Evolutionary conservation across 352 stramenopile genomes (phyloP).

Genomic region (Phytophthora litchii): DNA sequence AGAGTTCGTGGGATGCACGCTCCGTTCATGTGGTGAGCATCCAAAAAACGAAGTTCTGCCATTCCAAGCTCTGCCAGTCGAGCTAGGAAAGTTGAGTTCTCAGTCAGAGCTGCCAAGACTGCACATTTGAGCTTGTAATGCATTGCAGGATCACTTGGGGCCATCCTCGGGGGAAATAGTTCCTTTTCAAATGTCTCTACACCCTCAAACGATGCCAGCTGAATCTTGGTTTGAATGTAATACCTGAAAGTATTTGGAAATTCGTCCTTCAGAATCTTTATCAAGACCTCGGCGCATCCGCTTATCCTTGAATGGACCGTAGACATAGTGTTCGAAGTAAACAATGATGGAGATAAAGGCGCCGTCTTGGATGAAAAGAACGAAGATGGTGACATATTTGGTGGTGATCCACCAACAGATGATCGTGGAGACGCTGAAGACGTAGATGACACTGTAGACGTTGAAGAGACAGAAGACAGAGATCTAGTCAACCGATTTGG

Average conservation of each 20-base stretch:
- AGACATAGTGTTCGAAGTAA: constrained; percentile 43
- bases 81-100: constrained; percentile 50
- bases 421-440: constrained; percentile 43
- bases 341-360: constrained; percentile 35
- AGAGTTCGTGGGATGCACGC: constrained; percentile 55
- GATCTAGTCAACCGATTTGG: constrained; percentile 36
- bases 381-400: constrained; percentile 27
- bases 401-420: constrained; percentile 24
- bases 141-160: constrained; percentile 55
- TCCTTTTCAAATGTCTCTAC: constrained; percentile 72
- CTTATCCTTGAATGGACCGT: constrained; percentile 59
- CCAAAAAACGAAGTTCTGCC: constrained; percentile 69
- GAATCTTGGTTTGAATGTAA: constrained; percentile 68
- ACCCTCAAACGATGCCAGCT: constrained; percentile 77
- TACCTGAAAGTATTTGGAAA: constrained; percentile 84
- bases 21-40: constrained; percentile 54
- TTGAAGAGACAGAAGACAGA: constrained; percentile 43
- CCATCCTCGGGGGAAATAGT: constrained; percentile 59
- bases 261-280: constrained; percentile 67
- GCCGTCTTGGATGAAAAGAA: constrained; percentile 34
- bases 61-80: constrained; percentile 62
- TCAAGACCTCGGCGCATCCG: constrained; percentile 69
- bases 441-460: constrained; percentile 51
- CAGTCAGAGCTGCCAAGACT: constrained; percentile 54
- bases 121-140: constrained; percentile 64